phyloP scores from a whole-genome alignment of 176 grass and related monocot species.

The Cenchrus americanus region DNA sequence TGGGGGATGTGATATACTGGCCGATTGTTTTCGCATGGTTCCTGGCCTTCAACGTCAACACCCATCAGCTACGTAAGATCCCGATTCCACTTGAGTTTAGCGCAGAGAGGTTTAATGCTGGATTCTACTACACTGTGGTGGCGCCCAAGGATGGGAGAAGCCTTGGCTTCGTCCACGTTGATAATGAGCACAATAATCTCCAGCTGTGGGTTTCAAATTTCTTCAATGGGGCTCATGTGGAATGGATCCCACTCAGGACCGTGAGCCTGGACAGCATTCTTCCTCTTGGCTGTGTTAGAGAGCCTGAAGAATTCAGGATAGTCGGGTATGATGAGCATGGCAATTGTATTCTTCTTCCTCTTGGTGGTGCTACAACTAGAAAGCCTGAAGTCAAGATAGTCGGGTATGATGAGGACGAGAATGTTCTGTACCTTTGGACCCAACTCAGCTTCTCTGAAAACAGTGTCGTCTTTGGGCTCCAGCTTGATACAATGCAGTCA shows the following conservation, averaged over 20 bases:
- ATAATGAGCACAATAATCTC: not conserved
- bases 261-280: not conserved
- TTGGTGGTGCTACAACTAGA: too few species aligned
- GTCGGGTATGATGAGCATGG: not conserved
- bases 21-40: not conserved
- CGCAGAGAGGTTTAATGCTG: too few species aligned
- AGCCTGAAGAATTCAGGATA: not conserved
- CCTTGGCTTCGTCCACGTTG: not conserved
- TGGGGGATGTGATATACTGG: not conserved
- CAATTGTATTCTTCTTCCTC: too few species aligned
- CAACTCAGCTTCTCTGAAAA: not conserved
- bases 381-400: too few species aligned
- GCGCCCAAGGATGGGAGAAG: not conserved
- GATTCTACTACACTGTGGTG: not conserved
- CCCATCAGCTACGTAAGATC: not conserved
- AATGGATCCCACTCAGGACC: not conserved
- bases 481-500: not conserved
- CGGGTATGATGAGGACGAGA: not conserved
- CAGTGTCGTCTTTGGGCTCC: not conserved
- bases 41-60: not conserved
- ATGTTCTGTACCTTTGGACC: not conserved
- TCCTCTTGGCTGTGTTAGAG: not conserved
- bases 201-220: not conserved
- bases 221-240: not conserved
- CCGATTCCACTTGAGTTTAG: not conserved